phyloP scores from a whole-genome alignment of 352 stramenopile genomes.

The Phytopythium sindhum region DNA sequence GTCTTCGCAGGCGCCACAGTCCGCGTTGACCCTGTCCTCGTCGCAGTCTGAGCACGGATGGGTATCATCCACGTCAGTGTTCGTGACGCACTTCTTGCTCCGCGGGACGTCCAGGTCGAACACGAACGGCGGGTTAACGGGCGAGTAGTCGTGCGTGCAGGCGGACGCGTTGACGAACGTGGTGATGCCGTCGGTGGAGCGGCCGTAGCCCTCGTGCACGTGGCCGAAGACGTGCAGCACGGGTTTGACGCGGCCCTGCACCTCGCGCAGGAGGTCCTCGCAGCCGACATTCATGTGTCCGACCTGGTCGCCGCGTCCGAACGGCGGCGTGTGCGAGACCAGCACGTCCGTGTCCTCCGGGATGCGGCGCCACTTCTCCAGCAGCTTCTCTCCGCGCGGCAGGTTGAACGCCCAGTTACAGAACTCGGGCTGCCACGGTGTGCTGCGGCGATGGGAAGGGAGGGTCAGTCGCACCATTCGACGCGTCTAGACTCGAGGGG shows the following conservation, averaged over 20 bases:
- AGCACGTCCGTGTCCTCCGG: conserved; percentile 78
- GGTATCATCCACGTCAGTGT: background rate
- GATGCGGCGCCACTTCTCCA: conserved; percentile 46
- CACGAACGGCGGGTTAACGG: conserved; percentile 60
- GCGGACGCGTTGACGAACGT: conserved; percentile 86
- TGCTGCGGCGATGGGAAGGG: conserved; percentile 14
- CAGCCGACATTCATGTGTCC: conserved; percentile 61
- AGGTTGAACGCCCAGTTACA: conserved; percentile 84
- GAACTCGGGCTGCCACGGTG: conserved; percentile 81
- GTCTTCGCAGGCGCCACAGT: conserved; percentile 7
- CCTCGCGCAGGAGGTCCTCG: conserved; percentile 62
- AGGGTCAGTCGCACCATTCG: background rate
- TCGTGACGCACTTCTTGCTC: conserved; percentile 20
- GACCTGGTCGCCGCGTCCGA: conserved; percentile 71
- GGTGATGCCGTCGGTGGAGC: conserved; percentile 61
- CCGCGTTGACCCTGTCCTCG: conserved; percentile 16
- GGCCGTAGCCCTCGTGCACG: conserved; percentile 87
- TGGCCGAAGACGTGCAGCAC: conserved; percentile 89
- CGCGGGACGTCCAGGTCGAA: conserved; percentile 39
- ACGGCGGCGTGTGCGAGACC: conserved; percentile 84
- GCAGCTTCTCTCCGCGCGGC: conserved; percentile 38
- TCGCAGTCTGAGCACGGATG: conserved; percentile 7
- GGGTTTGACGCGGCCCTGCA: conserved; percentile 65
- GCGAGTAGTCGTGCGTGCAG: conserved; percentile 75
- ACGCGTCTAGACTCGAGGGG: background rate